phyloP scores from a whole-genome alignment of 2,329 filamentous ascomycete genomes.

The Geosmithia flava region DNA sequence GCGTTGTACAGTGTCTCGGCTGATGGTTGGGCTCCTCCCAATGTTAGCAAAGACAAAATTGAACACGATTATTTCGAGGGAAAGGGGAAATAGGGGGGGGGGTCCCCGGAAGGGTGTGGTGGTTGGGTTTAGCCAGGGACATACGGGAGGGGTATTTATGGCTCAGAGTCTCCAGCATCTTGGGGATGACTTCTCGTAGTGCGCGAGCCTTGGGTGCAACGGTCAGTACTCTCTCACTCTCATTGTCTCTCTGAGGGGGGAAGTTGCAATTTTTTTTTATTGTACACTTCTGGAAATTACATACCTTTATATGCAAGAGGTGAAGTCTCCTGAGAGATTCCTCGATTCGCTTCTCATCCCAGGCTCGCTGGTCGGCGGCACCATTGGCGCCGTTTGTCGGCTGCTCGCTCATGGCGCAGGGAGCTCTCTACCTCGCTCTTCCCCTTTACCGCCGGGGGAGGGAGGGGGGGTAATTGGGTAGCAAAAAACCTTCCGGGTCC shows the following conservation, averaged over 20 bases:
- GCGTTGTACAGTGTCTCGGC: constrained; percentile 35
- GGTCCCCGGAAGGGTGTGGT: neutral
- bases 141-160: constrained; percentile 38
- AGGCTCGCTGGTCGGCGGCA: constrained; percentile 15
- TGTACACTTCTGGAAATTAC: neutral
- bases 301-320: constrained; percentile 41
- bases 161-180: constrained; percentile 33
- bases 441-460: neutral
- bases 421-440: neutral
- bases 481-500: neutral
- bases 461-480: neutral
- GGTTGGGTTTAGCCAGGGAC: constrained; percentile 7
- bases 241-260: neutral
- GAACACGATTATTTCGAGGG: neutral
- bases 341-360: constrained; percentile 37
- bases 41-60: neutral
- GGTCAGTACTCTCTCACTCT: neutral
- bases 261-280: too few relatives aligned
- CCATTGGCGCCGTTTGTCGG: neutral
- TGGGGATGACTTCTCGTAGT: constrained; percentile 22
- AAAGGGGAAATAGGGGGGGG: constrained; percentile 7
- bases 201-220: constrained; percentile 14
- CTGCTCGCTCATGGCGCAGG: neutral
- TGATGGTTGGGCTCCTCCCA: constrained; percentile 12
- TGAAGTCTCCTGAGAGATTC: constrained; percentile 37